Evolutionary conservation across 2,329 filamentous ascomycete species (phyloP), one percentile per base, ranked within the genome.

Genomic region (Phaeomoniella chlamydospora): DNA sequence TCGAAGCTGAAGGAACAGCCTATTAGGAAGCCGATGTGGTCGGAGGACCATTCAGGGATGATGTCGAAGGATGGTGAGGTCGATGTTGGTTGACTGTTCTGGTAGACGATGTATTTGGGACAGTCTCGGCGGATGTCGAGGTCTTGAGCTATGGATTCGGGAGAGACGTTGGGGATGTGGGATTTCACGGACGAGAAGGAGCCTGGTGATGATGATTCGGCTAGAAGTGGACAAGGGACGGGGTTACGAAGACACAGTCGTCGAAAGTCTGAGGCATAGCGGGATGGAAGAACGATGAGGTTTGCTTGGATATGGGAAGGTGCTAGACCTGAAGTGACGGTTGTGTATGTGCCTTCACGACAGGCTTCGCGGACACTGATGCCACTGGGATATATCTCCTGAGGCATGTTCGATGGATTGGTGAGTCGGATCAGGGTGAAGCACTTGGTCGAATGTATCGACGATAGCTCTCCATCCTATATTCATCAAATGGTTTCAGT

Each of bases 1-100:
- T 79, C 74, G 47, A 80, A 80, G 44, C 65, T 72, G 58, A 69
- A 79, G 1, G 67, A 73, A 48, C 74, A 80, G 5, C 74, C 75
- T 41, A 80, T 68, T 31, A 79, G 50, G 46, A 76, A 80, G 0
- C 63, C 74, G 15, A 74, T 66, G 43, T 80, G 71, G 42, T 75
- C 64, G 3, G 58, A 48, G 0, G 62, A 65, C 75, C 74, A 80
- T 29, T 71, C 51, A 2, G 53, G 45, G 1, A 52, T 44, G 12
- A 80, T 57, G 46, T 73, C 60, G 2, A 46, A 34, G 18, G 55
- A 53, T 12, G 58, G 55, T 1, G 52, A 48, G 14, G 56, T 56
- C 22, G 22, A 26, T 4, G 53, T 43, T 2, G 68, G 53, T 31
- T 54, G 52, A 2, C 63, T 63, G 38, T 70, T 52, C n/a, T 56